Percentiles rank a stretch among this genome's conserved stretches.
Conservation (phyloP, 495 filamentous ascomycete genomes). For the Penicillium daleae region DNA sequence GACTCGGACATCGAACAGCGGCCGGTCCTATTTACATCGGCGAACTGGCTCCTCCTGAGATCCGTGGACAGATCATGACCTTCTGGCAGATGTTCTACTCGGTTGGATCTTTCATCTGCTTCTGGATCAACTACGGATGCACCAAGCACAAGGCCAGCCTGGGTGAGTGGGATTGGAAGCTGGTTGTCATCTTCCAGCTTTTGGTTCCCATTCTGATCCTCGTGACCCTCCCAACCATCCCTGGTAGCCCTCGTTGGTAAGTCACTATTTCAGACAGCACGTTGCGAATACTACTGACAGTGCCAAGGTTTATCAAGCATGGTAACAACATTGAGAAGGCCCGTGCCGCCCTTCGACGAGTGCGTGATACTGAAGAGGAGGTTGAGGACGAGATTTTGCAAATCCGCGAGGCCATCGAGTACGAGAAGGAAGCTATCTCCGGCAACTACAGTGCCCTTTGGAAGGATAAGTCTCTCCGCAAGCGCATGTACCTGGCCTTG, state of each 20-base stretch:
- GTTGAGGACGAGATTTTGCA: slow-evolving; percentile 60
- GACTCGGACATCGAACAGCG: slow-evolving; percentile 31
- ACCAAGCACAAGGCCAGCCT: slow-evolving; percentile 52
- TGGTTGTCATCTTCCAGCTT: slow-evolving; percentile 67
- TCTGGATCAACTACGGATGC: slow-evolving; percentile 63
- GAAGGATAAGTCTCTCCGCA: slow-evolving; percentile 64
- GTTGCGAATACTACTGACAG: not conserved
- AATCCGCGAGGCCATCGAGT: slow-evolving; percentile 64
- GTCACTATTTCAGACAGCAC: not conserved
- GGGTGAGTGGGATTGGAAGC: slow-evolving; percentile 64
- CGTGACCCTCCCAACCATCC: slow-evolving; percentile 55
- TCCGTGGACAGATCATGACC: slow-evolving; percentile 67
- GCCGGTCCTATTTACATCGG: slow-evolving; percentile 66
- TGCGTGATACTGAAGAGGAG: slow-evolving; percentile 61
- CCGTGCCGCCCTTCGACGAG: slow-evolving; percentile 47
- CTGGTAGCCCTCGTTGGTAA: slow-evolving; percentile 62
- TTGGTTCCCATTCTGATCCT: slow-evolving; percentile 59
- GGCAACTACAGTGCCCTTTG: slow-evolving; percentile 58
- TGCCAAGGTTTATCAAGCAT: slow-evolving; percentile 53
- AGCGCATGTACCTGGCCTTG: slow-evolving; percentile 56
- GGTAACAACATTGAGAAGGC: slow-evolving; percentile 59
- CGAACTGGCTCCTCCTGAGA: slow-evolving; percentile 60
- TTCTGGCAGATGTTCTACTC: slow-evolving; percentile 71
- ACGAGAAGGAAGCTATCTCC: slow-evolving; percentile 64
- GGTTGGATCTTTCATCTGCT: slow-evolving; percentile 66